phyloP scores from a whole-genome alignment of 331 rosid genomes.

The Pyracantha coccinea region DNA sequence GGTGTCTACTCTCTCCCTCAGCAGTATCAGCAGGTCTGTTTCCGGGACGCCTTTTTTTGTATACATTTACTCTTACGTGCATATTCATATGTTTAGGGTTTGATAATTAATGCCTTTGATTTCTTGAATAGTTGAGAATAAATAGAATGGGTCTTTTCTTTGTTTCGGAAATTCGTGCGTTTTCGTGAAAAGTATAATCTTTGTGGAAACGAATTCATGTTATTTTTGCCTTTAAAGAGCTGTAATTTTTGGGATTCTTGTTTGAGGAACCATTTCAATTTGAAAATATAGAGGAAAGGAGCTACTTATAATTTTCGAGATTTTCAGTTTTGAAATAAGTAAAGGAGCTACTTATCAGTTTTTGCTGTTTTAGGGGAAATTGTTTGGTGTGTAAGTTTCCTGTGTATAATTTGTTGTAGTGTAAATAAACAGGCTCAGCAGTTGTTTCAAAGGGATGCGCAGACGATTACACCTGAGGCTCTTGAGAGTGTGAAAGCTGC shows the following conservation, averaged over 20 bases:
- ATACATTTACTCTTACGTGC: neutral
- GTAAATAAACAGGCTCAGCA: constrained; percentile 69
- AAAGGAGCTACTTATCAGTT: neutral
- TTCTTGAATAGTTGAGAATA: neutral
- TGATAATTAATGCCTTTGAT: neutral
- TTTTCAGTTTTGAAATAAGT: neutral
- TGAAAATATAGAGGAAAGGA: neutral
- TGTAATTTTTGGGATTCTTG: neutral
- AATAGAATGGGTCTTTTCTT: neutral
- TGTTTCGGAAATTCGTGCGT: neutral
- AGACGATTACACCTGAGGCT: constrained; percentile 83
- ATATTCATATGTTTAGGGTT: neutral
- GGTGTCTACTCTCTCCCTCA: constrained; percentile 56
- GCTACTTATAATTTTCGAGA: too few relatives aligned
- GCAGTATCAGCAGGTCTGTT: constrained; percentile 64
- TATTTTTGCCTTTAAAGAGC: neutral
- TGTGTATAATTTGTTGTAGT: neutral
- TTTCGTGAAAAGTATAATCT: neutral
- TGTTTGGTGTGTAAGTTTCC: neutral
- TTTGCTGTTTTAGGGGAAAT: neutral
- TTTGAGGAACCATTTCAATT: neutral
- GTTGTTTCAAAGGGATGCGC: constrained; percentile 88
- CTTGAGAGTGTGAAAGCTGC: constrained; percentile 93
- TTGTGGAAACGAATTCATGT: neutral
- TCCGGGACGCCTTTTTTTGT: neutral